These are phyloP conservation scores for Hericium coralloides DNA, from an alignment of 768 basidiomycete species.

Conservation along the genomic window DNA sequence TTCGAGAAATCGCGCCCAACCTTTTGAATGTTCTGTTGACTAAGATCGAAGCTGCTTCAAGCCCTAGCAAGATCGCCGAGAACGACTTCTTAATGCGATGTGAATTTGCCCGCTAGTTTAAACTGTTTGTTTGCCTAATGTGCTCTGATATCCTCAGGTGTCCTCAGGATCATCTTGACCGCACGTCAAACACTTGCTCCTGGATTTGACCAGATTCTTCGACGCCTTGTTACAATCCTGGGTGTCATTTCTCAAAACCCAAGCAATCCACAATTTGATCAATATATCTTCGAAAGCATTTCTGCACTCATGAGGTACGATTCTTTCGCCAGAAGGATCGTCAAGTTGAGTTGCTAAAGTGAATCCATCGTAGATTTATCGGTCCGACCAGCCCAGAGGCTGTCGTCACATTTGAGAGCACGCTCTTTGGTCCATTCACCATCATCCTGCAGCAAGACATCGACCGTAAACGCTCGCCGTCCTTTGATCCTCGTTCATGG, in stretches of 20 bases:
- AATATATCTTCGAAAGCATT: conserved; percentile 94
- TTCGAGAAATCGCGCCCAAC: conserved; percentile 71
- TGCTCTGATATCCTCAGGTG: conserved; percentile 41
- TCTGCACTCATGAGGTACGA: conserved; percentile 82
- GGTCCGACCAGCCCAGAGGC: conserved; percentile 61
- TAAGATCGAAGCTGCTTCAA: conserved; percentile 71
- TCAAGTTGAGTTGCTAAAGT: not conserved
- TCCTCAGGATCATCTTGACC: conserved; percentile 89
- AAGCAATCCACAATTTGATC: conserved; percentile 95
- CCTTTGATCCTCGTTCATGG: not conserved
- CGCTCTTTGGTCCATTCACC: conserved; percentile 82
- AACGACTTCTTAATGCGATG: conserved; percentile 99
- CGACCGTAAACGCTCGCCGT: conserved; percentile 50
- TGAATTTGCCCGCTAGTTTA: conserved; percentile 28
- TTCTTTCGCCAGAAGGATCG: not conserved
- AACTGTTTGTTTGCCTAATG: not conserved
- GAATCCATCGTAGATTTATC: conserved; percentile 50
- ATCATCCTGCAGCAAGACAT: conserved; percentile 88
- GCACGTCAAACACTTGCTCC: conserved; percentile 72
- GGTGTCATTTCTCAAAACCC: conserved; percentile 91
- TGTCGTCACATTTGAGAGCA: conserved; percentile 66
- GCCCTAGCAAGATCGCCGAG: conserved; percentile 90
- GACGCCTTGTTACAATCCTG: conserved; percentile 73
- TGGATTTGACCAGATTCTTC: conserved; percentile 53
- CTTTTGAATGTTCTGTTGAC: conserved; percentile 64